Conservation (phyloP, 352 stramenopile genomes). For the Globisporangium sylvaticum region DNA sequence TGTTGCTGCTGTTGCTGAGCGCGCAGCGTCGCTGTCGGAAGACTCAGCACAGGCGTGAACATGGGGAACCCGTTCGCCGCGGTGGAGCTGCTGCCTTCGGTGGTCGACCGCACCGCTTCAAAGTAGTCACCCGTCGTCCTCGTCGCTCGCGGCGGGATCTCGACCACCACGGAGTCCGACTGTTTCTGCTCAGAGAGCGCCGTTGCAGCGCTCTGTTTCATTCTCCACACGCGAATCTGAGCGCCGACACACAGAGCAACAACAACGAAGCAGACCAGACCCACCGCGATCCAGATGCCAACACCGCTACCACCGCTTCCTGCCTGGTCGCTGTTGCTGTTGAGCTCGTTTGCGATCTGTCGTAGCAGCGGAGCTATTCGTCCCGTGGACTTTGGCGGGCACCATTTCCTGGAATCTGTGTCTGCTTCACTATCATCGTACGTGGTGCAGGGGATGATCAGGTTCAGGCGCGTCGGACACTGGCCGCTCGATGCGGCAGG, state of each 20-base stretch:
- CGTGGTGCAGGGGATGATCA: conserved; percentile 40
- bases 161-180: background rate
- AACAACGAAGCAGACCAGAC: conserved; percentile 3
- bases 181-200: conserved; percentile 6
- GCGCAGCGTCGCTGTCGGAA: conserved; percentile 10
- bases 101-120: background rate
- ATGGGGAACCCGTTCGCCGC: background rate
- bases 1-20: background rate
- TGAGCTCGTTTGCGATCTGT: conserved; percentile 12
- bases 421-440: conserved; percentile 7
- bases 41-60: conserved; percentile 19
- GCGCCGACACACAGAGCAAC: background rate
- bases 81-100: background rate
- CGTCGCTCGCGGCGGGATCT: background rate
- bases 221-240: background rate
- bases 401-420: conserved; percentile 27
- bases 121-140: background rate
- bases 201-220: background rate
- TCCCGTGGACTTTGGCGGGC: conserved; percentile 26
- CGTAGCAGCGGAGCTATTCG: conserved; percentile 23
- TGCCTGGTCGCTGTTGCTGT: conserved; percentile 1
- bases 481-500: background rate
- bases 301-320: background rate
- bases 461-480: conserved; percentile 24
- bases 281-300: conserved; percentile 23